Evolutionary conservation across 176 grass and related monocot species (phyloP).

Genomic region (Guadua angustifolia): DNA sequence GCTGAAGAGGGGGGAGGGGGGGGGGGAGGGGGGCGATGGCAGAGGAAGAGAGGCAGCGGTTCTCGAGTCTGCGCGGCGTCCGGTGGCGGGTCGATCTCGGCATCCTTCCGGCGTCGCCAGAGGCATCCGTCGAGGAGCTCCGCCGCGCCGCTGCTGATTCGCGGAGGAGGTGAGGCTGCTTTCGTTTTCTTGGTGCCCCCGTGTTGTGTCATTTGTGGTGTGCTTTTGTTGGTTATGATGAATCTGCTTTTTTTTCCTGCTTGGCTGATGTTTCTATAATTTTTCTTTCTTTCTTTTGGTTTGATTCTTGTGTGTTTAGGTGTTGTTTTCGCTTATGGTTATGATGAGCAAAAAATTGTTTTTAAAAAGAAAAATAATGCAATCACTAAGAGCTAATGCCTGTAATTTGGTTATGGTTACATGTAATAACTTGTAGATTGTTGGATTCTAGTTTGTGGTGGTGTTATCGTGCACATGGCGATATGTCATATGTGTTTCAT

Average conservation of each 20-base stretch:
- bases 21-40: conserved; percentile 44
- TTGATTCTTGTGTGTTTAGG: conserved; percentile 22
- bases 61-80: conserved; percentile 70
- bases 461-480: conserved; percentile 33
- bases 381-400: conserved; percentile 30
- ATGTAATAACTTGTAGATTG: conserved; percentile 18
- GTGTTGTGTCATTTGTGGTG: neutral
- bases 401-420: conserved; percentile 4
- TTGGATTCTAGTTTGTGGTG: neutral
- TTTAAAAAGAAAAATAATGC: neutral
- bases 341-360: neutral
- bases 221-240: conserved; percentile 23
- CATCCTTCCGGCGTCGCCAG: conserved; percentile 70
- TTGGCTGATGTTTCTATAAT: neutral
- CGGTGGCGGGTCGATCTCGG: conserved; percentile 94
- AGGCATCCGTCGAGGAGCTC: conserved; percentile 72
- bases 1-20: conserved; percentile 5
- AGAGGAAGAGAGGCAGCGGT: conserved; percentile 55
- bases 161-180: conserved; percentile 65
- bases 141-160: conserved; percentile 84
- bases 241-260: conserved; percentile 16
- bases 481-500: conserved; percentile 17
- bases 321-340: conserved; percentile 38
- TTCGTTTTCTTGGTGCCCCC: neutral
- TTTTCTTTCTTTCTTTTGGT: neutral